Base-by-base conservation (phyloP, 2,329 filamentous ascomycete species). In the Cyanodermella asteris region DNA sequence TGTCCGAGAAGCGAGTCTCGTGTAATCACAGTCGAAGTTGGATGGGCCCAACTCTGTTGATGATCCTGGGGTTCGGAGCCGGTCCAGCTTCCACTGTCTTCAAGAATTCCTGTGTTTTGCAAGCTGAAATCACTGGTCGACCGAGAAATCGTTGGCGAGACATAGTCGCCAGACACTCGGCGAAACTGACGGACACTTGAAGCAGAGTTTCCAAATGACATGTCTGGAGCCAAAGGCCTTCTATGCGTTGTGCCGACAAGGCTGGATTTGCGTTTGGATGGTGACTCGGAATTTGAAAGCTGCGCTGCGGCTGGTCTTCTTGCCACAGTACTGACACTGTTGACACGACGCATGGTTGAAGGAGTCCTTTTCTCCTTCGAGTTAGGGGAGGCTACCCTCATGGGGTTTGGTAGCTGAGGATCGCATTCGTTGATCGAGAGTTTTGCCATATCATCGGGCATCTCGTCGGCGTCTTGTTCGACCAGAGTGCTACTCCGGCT, bases 161-260 rank as follows among this genome's bases (percentile, higher is more conserved):
- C n/a, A n/a, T n/a, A 67, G 37, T 59, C 56, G 38, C 78, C 75
- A 0, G 82, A 87, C 1, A 91, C 80, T 13, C 84, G 69, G 34
- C 78, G 76, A 55, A 93, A 94, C 26, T 91, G 72, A 27, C 82
- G 72, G 36, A 91, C 78, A 10, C 82, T 91, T 1, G 84, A 93
- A 2, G 77, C 78, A 6, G 72, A 75, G 47, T 94, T 94, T 25
- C 84, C 87, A 49, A 90, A 94, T 5, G 74, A 90, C 57, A 91
- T 72, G 40, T 94, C 80, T 2, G 87, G 64, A 28, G 81, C 80
- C 2, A 93, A 59, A 1, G 84, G 82, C 34, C 77, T 72, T 47
- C 78, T 81, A 1, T 65, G 47, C 3, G 57, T 58, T n/a, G 35
- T 41, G 37, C 42, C 57, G 19, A 55, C 48, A 32, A 61, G 57